A percentile compares a stretch with the other conserved stretches of the same genome.
phyloP scores from a whole-genome alignment of 768 basidiomycete genomes.

The Exidia glandulosa region DNA sequence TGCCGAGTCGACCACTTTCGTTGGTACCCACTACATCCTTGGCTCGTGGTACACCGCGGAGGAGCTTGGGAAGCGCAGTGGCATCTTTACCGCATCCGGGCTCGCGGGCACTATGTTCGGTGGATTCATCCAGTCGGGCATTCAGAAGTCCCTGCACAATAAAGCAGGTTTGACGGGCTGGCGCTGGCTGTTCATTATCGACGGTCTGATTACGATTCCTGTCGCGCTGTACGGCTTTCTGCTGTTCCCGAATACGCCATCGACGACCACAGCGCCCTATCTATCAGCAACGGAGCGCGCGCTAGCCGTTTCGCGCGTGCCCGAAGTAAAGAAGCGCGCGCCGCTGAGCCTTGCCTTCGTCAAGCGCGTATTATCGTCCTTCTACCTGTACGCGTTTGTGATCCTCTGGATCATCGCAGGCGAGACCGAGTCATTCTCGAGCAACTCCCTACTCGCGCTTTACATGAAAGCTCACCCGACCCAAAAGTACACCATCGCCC shows the following conservation, averaged over 20 bases:
- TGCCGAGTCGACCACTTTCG: slow-evolving; percentile 66
- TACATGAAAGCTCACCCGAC: slow-evolving; percentile 39
- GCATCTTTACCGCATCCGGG: slow-evolving; percentile 59
- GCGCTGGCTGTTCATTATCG: slow-evolving; percentile 40
- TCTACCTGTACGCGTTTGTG: slow-evolving; percentile 1
- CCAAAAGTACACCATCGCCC: neutral
- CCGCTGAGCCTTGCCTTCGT: slow-evolving; percentile 13
- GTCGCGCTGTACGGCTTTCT: slow-evolving; percentile 63
- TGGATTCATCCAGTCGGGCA: slow-evolving; percentile 3
- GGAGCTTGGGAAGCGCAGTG: slow-evolving; percentile 64
- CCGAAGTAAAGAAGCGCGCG: neutral
- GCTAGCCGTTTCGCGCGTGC: neutral
- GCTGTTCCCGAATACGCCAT: slow-evolving; percentile 61
- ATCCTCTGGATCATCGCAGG: slow-evolving; percentile 36
- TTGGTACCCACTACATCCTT: slow-evolving; percentile 61
- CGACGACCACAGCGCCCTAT: slow-evolving; percentile 53
- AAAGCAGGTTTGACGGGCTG: slow-evolving; percentile 18
- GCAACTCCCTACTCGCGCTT: slow-evolving; percentile 65
- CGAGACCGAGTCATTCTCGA: slow-evolving; percentile 57
- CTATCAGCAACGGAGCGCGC: slow-evolving; percentile 37
- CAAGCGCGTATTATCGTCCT: slow-evolving; percentile 5
- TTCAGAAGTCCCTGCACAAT: slow-evolving; percentile 1
- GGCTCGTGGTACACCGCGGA: slow-evolving; percentile 67
- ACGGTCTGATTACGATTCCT: slow-evolving; percentile 60
- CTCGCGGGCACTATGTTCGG: slow-evolving; percentile 46